These are phyloP conservation scores for Neonectria sp. DNA, from an alignment of 2,329 filamentous ascomycete species.

Conservation along the genomic window DNA sequence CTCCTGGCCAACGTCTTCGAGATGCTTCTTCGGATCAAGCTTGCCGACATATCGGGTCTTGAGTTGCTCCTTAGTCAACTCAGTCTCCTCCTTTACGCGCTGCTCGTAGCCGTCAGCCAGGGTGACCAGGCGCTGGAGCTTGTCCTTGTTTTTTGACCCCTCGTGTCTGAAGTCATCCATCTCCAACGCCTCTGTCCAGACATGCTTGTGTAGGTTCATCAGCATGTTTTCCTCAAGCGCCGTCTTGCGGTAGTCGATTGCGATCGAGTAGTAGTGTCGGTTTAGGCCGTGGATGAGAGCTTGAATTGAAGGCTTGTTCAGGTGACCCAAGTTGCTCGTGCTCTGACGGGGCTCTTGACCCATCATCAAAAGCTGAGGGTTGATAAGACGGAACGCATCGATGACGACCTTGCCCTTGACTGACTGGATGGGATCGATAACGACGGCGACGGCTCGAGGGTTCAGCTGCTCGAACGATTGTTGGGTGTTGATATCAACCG, in stretches of 20 bases:
- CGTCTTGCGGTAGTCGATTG: constrained; percentile 98
- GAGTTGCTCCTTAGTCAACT: constrained; percentile 95
- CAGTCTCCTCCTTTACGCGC: constrained; percentile 98
- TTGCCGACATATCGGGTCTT: constrained; percentile 99
- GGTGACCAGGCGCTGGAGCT: constrained; percentile 87
- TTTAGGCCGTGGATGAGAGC: constrained; percentile 98
- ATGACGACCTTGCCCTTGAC: constrained; percentile 99
- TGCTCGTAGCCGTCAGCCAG: constrained; percentile 98
- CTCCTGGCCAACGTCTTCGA: constrained; percentile 96
- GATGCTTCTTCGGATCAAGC: constrained; percentile 98
- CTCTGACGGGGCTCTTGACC: constrained; percentile 98
- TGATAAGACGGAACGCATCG: constrained; percentile 98
- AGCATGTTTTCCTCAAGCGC: constrained; percentile 99
- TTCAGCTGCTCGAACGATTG: constrained; percentile 99
- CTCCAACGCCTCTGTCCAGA: constrained; percentile 97
- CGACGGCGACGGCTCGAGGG: constrained; percentile 95
- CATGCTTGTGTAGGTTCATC: constrained; percentile 99
- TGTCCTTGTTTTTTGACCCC: constrained; percentile 87
- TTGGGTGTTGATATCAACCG: constrained; percentile 99
- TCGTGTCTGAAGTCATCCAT: constrained; percentile 97
- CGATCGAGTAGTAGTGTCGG: constrained; percentile 99
- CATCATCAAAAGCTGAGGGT: constrained; percentile 97
- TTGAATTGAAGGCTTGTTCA: constrained; percentile 99
- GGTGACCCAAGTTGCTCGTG: constrained; percentile 96
- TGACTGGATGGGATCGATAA: constrained; percentile 98